Base-by-base conservation (phyloP, 1,284 basidiomycete genomes). In the Trametes hirsuta region DNA sequence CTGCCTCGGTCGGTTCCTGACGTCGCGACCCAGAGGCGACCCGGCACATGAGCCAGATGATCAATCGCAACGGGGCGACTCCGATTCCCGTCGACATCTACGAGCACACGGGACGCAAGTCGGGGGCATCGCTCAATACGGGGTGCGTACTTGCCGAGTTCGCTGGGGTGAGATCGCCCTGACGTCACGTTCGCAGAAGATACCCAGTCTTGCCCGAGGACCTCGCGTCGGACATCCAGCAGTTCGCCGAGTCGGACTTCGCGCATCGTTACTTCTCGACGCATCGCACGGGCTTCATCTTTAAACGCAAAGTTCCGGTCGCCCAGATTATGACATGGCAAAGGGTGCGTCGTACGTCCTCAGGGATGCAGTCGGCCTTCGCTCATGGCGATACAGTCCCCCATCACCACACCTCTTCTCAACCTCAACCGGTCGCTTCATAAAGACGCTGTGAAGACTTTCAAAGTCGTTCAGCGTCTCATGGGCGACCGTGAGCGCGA, bases 241-340 rank as follows among this genome's bases (percentile, higher is more conserved):
- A 89, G 65, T 95, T 96, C 72, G 87, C 88, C 14, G 85, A 92
- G 66, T 90, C 88, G 0, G 88, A 93, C 48, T 96, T 91, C 73
- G 92, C 94, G 41, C 82, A 81, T 50, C 87, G 88, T 67, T 96
- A 95, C 72, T 95, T 97, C 72, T 91, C 93, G n/a, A 94, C 86
- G 4, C 91, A 94, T 69, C 84, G 87, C 15, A 90, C 87, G 3
- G 93, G 93, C 0, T 86, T 96, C 69, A 90, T 95, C 58, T 90
- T 95, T 71, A 79, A 86, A 63, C 82, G 93, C 47, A 86, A 82
- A 62, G 83, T 95, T 1, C 93, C 94, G 0, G 84, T 95, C 3
- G 86, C 83, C 39, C 87, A 92, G 68, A 85, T 95, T 76, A 94
- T 96, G 91, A 82, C 85, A 53, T 95, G 93, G 93, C 94, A 96